phyloP scores from a whole-genome alignment of 2,329 filamentous ascomycete species.

The Didymella sp. region DNA sequence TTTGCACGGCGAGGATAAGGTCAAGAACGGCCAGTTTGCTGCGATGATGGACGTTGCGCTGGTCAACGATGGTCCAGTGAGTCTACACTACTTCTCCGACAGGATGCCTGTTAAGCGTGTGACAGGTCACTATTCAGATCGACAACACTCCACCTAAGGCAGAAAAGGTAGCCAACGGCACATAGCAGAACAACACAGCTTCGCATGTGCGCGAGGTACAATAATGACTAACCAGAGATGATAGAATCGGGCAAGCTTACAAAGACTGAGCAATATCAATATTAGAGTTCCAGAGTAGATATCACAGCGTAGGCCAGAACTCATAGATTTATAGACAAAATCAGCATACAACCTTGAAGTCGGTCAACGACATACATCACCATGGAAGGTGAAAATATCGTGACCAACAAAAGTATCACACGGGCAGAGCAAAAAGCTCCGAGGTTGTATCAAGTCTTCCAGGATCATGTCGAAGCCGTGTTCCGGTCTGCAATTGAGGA shows the following conservation, averaged over 20 bases:
- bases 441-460: no score
- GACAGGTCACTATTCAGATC: constrained; percentile 58
- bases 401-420: no score
- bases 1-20: constrained; percentile 73
- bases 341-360: not conserved
- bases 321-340: not conserved
- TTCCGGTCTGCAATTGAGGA: not conserved
- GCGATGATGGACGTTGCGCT: constrained; percentile 98
- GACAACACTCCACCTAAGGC: constrained; percentile 55
- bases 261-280: not conserved
- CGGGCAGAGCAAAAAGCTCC: no score
- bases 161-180: constrained; percentile 41
- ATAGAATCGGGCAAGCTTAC: not conserved
- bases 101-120: constrained; percentile 5
- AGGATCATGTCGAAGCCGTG: no score
- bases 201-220: constrained; percentile 35
- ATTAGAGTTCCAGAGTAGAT: not conserved
- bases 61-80: constrained; percentile 82
- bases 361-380: no score
- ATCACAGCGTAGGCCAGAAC: not conserved
- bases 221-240: not conserved
- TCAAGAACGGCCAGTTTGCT: constrained; percentile 96
- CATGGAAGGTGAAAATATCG: no score
- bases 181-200: constrained; percentile 48
- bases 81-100: constrained; percentile 59